phyloP scores from a whole-genome alignment of 2,329 filamentous ascomycete genomes.

The Claviceps paspali region DNA sequence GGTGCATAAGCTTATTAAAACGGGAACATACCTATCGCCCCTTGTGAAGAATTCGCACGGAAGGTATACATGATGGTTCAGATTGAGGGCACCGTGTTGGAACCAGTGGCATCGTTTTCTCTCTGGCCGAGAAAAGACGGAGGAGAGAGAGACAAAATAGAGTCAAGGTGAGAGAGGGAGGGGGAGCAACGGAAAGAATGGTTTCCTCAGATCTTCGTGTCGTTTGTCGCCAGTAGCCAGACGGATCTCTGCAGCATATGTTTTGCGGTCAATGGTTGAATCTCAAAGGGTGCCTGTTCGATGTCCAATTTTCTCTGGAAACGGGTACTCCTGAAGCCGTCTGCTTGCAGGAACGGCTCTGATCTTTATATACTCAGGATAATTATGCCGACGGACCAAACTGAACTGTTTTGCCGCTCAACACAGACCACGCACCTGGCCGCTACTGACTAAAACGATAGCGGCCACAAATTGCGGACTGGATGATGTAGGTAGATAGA shows the following conservation, averaged over 20 bases:
- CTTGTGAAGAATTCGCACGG: background rate
- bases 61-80: constrained; percentile 2
- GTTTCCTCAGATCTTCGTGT: background rate
- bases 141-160: no score
- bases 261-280: background rate
- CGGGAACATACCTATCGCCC: background rate
- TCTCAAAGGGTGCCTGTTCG: background rate
- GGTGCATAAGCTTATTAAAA: background rate
- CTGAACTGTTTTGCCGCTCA: background rate
- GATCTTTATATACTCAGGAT: background rate
- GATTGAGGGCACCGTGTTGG: background rate
- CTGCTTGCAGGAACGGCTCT: background rate
- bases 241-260: background rate
- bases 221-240: background rate
- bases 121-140: no score
- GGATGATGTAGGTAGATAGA: background rate
- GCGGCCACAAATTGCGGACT: background rate
- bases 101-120: background rate
- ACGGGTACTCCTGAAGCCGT: background rate
- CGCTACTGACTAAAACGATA: background rate
- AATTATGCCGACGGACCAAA: constrained; percentile 1
- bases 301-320: background rate
- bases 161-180: no score
- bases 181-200: background rate
- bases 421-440: background rate